These are phyloP conservation scores for Inga oerstediana DNA, from an alignment of 306 rosid genomes.

Conservation along the genomic window DNA sequence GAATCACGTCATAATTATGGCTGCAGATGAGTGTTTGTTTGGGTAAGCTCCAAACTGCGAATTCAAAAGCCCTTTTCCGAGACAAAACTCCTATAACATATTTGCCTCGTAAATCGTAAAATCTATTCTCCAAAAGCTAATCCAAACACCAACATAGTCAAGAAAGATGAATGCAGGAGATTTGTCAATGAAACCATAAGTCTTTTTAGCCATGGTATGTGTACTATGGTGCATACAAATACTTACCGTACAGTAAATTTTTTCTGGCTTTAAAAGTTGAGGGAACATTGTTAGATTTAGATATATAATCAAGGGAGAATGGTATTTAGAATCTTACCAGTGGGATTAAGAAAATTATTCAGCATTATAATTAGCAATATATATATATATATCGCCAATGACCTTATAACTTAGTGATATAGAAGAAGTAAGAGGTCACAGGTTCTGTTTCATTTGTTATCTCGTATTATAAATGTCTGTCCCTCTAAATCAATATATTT, in stretches of 20 bases:
- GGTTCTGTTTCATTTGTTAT: too few relatives aligned
- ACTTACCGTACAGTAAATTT: not conserved
- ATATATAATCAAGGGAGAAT: not conserved
- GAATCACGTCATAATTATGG: constrained; percentile 62
- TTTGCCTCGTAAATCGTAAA: too few relatives aligned
- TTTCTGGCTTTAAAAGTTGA: not conserved
- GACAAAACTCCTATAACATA: too few relatives aligned
- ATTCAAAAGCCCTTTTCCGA: too few relatives aligned
- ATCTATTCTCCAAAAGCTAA: too few relatives aligned
- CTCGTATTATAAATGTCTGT: too few relatives aligned
- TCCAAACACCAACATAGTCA: constrained; percentile 38
- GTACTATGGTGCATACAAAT: not conserved
- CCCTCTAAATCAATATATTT: too few relatives aligned
- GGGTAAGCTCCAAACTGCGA: too few relatives aligned
- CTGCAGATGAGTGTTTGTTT: constrained; percentile 55
- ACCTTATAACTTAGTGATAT: too few relatives aligned
- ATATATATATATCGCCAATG: too few relatives aligned
- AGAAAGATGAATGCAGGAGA: constrained; percentile 84
- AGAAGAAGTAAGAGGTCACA: too few relatives aligned
- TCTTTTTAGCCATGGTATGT: constrained; percentile 64
- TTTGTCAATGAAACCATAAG: constrained; percentile 62
- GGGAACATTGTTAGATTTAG: not conserved
- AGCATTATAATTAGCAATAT: not conserved
- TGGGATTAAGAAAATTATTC: not conserved
- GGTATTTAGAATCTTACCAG: not conserved